Percentiles rank a stretch among this genome's conserved stretches.
These are phyloP conservation scores for Draba incana DNA, from an alignment of 345 rosid species.

Conservation along the genomic window DNA sequence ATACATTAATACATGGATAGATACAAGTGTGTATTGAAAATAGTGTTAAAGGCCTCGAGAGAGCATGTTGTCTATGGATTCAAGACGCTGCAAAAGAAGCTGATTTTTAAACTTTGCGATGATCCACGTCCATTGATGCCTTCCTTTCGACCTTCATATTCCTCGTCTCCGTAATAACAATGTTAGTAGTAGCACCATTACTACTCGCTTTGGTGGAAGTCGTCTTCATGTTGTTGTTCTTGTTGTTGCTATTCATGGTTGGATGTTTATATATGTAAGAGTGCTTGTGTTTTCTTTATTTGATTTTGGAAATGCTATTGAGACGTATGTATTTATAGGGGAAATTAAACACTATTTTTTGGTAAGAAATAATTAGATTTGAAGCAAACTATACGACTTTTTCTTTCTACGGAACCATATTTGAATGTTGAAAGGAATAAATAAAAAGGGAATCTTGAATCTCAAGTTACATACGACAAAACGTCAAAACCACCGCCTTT, in stretches of 20 bases:
- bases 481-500: slow-evolving; percentile 22
- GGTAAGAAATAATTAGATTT: not conserved
- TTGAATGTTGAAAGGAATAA: slow-evolving; percentile 41
- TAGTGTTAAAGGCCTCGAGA: slow-evolving; percentile 49
- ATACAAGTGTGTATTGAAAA: slow-evolving; percentile 7
- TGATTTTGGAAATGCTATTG: slow-evolving; percentile 4
- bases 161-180: slow-evolving; percentile 14
- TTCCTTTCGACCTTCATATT: slow-evolving; percentile 51
- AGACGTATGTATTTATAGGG: slow-evolving; percentile 30
- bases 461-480: slow-evolving; percentile 23
- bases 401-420: slow-evolving; percentile 24
- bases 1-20: slow-evolving; percentile 3
- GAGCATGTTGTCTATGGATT: slow-evolving; percentile 78
- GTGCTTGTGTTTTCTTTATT: slow-evolving; percentile 8
- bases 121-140: slow-evolving; percentile 64
- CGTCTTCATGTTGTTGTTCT: slow-evolving; percentile 34
- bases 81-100: slow-evolving; percentile 72
- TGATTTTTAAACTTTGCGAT: slow-evolving; percentile 68
- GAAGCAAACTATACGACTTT: slow-evolving; percentile 27
- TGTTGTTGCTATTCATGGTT: slow-evolving; percentile 41
- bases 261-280: slow-evolving; percentile 19
- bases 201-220: slow-evolving; percentile 12
- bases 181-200: slow-evolving; percentile 23
- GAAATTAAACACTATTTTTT: not conserved
- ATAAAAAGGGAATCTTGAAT: slow-evolving; percentile 21